Conservation (phyloP, 331 rosid genomes). For the Quercus tomentella region DNA sequence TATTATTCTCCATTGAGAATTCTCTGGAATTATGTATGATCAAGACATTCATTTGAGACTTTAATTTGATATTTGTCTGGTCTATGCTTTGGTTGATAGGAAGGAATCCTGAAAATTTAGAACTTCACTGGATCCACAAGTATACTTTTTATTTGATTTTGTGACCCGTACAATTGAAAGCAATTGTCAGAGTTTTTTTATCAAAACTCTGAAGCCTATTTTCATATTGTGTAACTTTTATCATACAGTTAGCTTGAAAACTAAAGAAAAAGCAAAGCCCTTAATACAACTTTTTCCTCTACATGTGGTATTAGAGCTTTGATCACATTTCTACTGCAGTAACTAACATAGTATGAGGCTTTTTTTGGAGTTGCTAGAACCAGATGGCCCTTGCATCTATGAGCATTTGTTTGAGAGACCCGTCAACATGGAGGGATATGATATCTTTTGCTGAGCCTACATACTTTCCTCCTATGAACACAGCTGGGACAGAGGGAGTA, state of each 20-base stretch:
- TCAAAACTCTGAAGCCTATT: neutral
- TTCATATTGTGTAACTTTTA: constrained; percentile 3
- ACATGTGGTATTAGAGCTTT: constrained; percentile 22
- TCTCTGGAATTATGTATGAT: constrained; percentile 11
- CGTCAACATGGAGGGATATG: constrained; percentile 91
- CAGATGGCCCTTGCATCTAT: constrained; percentile 93
- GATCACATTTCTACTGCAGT: constrained; percentile 8
- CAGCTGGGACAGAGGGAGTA: constrained; percentile 91
- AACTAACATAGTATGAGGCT: neutral
- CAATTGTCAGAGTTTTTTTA: neutral
- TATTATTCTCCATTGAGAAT: neutral
- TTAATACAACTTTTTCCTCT: constrained; percentile 10
- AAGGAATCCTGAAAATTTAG: constrained; percentile 6
- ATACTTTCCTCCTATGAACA: constrained; percentile 85
- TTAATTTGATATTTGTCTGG: constrained; percentile 8
- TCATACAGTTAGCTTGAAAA: constrained; percentile 21
- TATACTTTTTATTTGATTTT: neutral
- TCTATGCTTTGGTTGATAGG: constrained; percentile 5
- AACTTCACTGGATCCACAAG: neutral
- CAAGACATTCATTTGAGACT: constrained; percentile 10
- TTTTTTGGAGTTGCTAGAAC: constrained; percentile 44
- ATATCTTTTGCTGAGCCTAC: constrained; percentile 90
- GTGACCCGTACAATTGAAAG: neutral
- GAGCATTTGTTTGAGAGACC: constrained; percentile 88
- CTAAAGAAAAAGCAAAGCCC: constrained; percentile 36